phyloP scores from a whole-genome alignment of 495 filamentous ascomycete genomes.

The Daldinia loculata region DNA sequence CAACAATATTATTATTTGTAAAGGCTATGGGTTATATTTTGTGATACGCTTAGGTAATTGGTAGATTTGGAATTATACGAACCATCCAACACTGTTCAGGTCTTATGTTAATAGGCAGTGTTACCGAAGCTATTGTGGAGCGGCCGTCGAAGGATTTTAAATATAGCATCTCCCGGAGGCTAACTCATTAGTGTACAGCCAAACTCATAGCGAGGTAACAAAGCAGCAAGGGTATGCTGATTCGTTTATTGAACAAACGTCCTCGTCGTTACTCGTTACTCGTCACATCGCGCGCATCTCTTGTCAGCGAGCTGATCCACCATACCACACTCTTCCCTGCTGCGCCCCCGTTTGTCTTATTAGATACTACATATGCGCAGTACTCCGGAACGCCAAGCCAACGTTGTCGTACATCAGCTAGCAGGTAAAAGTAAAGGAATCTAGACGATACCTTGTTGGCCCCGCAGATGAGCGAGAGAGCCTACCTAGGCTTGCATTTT shows the following conservation, averaged over 20 bases:
- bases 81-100: background rate
- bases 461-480: background rate
- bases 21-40: no score
- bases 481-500: background rate
- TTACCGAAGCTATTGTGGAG: background rate
- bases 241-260: background rate
- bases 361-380: background rate
- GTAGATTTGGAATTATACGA: background rate
- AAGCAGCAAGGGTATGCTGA: background rate
- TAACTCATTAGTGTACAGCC: background rate
- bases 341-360: background rate
- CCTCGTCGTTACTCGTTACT: background rate
- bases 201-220: background rate
- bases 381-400: slow-evolving; percentile 1
- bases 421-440: background rate
- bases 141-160: background rate
- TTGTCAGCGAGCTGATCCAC: background rate
- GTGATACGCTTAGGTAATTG: no score
- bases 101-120: background rate
- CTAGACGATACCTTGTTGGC: background rate
- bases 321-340: background rate
- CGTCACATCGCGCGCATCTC: background rate
- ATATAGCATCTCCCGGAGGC: background rate
- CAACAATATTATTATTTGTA: no score
- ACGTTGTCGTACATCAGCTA: background rate